Base-by-base conservation (phyloP, 768 basidiomycete species). In the Cyathus striatus region DNA sequence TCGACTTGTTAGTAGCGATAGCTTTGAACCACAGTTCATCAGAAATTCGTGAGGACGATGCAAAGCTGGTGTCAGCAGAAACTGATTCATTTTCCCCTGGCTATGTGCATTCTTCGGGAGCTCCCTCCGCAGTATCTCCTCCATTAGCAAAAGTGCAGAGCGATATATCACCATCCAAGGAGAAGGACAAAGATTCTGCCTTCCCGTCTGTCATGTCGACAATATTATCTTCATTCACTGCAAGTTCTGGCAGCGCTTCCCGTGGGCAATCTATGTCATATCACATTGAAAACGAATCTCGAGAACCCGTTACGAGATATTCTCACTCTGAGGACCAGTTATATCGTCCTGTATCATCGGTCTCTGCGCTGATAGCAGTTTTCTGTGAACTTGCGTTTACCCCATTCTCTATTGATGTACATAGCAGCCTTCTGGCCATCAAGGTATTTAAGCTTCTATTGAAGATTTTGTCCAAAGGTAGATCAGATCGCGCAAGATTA, bases 381-480 rank as follows among this genome's bases (percentile, higher is more conserved):
- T 91, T 90, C 60, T 72, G 72, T 47, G 83, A 86, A 53, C 70
- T 90, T 21, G 62, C 78, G 1, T 89, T 90, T 54, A 84, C 85
- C 0, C 81, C 84, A 0, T 72, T 77, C 47, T 69, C 78, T 2
- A 60, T 81, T 21, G 57, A 62, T 10, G 46, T 66, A 35, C 61
- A 58, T 32, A 79, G 77, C 49, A 60, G 80, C 25, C 56, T 64
- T 17, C 61, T 86, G 40, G 78, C 83, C 3, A 59, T 79, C 5
- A 64, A 63, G 1, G 59, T 89, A 13, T 88, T 76, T 58, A 47
- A 60, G 0, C 64, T 67, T 35, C 61, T 89, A 35, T 53, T 87
- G 12, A 60, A 66, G 16, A 58, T 85, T 12, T 55, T 75, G 3
- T 53, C 61, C 0, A 58, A 66, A 17, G 72, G 75, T 2, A 71